Base-by-base conservation (phyloP, 2,329 filamentous ascomycete genomes). In the Sarocladium oryzae region DNA sequence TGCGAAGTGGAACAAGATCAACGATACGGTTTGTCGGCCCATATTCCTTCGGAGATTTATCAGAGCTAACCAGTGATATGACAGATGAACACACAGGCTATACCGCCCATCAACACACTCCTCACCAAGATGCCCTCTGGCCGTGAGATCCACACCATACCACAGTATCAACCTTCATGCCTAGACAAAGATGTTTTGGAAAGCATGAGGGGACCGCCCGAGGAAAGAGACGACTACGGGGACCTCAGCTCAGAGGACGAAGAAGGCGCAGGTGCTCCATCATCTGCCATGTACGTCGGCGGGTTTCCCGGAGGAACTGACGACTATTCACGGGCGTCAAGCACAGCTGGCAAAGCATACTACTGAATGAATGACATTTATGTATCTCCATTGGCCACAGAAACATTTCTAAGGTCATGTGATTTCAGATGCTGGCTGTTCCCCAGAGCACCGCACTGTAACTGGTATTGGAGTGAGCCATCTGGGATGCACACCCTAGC, bases 1-100 rank as follows among this genome's bases (percentile, higher is more conserved):
- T 59, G 78, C 76, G 33, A 96, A 96, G 65, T 96, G 93, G 92
- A 82, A 81, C 55, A 93, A 90, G 70, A 82, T 90, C 68, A 99
- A 99, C 63, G 89, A 96, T 66, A 95, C 88, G 16, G 88, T 95
- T 70, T 71, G 81, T 56, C 5, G 2, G 3, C 21, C 1, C 18
- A 2, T 4, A 28, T 23, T 3, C 10, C 36, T 4, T 9, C 5
- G 3, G 11, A 8, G 0, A 1, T 10, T 16, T 10, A 37, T 20
- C n/a, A 7, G 18, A 36, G 11, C 53, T 56, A 60, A 52, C 55
- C 46, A 33, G 24, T 1, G 32, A 13, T 18, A 26, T 11, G 10
- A 0, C 55, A 92, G 83, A 85, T 96, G 60, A 89, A 91, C 54
- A 85, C 89, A 0, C 89, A 96, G 64, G 52, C 74, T 2, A 78